Evolutionary conservation across 2,329 filamentous ascomycete species (phyloP).

Genomic region (Cryphonectria naterciae): DNA sequence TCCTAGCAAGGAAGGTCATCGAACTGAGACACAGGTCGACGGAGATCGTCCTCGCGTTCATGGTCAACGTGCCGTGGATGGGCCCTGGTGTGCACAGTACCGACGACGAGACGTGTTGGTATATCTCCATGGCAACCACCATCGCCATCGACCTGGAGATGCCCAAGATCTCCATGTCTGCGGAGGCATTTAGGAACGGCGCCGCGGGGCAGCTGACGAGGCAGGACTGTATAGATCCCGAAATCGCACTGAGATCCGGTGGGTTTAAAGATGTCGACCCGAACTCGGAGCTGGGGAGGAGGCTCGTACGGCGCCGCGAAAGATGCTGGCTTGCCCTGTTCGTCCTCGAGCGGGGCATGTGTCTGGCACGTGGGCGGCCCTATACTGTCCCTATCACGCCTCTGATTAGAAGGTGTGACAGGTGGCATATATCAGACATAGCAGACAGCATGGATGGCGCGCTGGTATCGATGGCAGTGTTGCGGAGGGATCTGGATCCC

Average conservation of each 20-base stretch:
- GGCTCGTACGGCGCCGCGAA: conserved; percentile 67
- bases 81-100: conserved; percentile 68
- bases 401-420: conserved; percentile 68
- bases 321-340: conserved; percentile 73
- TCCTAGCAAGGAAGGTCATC: conserved; percentile 65
- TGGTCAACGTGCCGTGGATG: conserved; percentile 80
- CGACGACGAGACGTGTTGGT: conserved; percentile 74
- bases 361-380: conserved; percentile 68
- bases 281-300: conserved; percentile 60
- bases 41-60: conserved; percentile 74
- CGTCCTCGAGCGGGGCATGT: conserved; percentile 74
- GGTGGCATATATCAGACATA: conserved; percentile 67
- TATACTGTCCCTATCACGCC: conserved; percentile 71
- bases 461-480: conserved; percentile 71
- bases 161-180: conserved; percentile 69
- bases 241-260: conserved; percentile 67
- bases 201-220: conserved; percentile 56
- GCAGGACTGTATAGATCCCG: conserved; percentile 71
- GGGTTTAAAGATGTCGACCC: conserved; percentile 68
- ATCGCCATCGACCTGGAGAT: conserved; percentile 71
- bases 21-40: conserved; percentile 67
- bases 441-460: conserved; percentile 71
- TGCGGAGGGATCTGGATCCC: conserved; percentile 66
- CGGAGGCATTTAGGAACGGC: conserved; percentile 49
- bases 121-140: conserved; percentile 70